Conservation (phyloP, 345 rosid genomes). For the Boechera stricta region DNA sequence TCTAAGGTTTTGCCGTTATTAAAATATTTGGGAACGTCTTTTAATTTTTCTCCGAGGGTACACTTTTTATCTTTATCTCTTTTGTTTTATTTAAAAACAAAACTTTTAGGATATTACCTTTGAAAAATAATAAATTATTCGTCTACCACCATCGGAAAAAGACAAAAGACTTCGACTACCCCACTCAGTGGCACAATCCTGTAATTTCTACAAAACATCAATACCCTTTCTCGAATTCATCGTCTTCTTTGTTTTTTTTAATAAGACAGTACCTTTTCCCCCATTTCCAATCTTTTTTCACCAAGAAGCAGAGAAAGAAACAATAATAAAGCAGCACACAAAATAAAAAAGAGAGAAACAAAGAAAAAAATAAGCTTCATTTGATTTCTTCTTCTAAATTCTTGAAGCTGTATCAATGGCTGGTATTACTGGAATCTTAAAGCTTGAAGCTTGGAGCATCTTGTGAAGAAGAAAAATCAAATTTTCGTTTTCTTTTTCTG, state of each 20-base stretch:
- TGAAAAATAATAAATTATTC: constrained; percentile 12
- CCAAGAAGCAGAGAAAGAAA: constrained; percentile 32
- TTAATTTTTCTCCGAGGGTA: constrained; percentile 28
- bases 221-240: constrained; percentile 46
- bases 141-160: constrained; percentile 42
- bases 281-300: constrained; percentile 22
- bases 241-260: constrained; percentile 43
- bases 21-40: constrained; percentile 34
- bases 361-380: constrained; percentile 20
- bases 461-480: constrained; percentile 32
- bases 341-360: background rate
- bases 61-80: constrained; percentile 43
- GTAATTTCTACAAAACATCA: constrained; percentile 35
- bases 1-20: constrained; percentile 16
- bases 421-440: constrained; percentile 55
- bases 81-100: constrained; percentile 39
- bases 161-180: constrained; percentile 54
- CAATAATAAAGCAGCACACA: constrained; percentile 11
- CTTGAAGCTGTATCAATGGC: constrained; percentile 50
- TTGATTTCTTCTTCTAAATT: background rate
- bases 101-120: constrained; percentile 42
- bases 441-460: constrained; percentile 59
- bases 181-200: constrained; percentile 50
- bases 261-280: constrained; percentile 33
- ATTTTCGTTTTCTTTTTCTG: background rate